These are phyloP conservation scores for Coelastrella sp. DNA, from an alignment of 139 green algal species.

Conservation along the genomic window DNA sequence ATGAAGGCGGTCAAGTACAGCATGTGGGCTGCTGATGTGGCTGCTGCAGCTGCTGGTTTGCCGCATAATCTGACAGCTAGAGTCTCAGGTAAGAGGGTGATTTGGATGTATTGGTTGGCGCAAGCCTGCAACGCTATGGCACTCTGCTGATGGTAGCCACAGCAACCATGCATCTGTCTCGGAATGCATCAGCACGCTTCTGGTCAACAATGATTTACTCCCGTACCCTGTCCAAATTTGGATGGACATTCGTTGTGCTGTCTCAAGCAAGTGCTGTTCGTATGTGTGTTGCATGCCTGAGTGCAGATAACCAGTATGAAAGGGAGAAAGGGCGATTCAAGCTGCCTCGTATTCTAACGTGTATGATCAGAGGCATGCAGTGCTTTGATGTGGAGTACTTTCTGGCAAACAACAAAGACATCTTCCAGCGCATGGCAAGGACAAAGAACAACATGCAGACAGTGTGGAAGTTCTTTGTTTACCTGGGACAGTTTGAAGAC, in stretches of 20 bases:
- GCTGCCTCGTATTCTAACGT: constrained; percentile 40
- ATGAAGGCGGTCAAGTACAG: constrained; percentile 23
- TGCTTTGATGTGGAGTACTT: constrained; percentile 46
- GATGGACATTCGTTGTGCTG: too few species aligned
- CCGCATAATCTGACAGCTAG: constrained; percentile 5
- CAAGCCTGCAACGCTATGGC: too few species aligned
- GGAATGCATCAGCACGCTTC: too few species aligned
- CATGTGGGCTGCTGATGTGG: background rate
- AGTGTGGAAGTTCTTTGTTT: constrained; percentile 47
- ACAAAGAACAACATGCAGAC: background rate
- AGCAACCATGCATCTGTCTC: too few species aligned
- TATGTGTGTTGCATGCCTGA: too few species aligned
- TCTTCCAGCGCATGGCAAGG: background rate
- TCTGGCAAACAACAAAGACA: constrained; percentile 23
- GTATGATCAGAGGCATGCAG: constrained; percentile 32
- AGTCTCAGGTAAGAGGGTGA: background rate
- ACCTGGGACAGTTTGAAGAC: constrained; percentile 49
- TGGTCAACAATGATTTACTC: too few species aligned
- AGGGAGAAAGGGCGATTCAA: constrained; percentile 11
- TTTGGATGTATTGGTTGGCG: too few species aligned
- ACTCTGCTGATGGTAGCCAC: too few species aligned
- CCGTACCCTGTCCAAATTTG: too few species aligned
- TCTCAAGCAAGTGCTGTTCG: too few species aligned
- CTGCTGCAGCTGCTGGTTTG: constrained; percentile 8
- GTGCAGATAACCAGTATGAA: constrained; percentile 38